Percentiles rank a stretch among this genome's conserved stretches.
phyloP scores from a whole-genome alignment of 768 basidiomycete genomes.

The Calocera viscosa region DNA sequence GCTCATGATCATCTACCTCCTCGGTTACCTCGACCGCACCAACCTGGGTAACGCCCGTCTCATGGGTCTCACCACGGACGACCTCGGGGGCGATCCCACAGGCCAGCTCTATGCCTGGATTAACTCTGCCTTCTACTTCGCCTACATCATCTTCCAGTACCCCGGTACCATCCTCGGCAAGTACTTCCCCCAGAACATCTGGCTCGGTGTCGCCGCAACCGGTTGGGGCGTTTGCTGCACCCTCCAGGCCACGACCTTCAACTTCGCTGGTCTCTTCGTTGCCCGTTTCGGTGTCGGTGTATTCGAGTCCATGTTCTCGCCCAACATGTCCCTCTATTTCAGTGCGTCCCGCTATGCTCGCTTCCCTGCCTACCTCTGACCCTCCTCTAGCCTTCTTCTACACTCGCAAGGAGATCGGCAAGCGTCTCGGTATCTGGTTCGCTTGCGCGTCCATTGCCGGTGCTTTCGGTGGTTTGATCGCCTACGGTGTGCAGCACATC shows the following conservation, averaged over 20 bases:
- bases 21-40: conserved; percentile 51
- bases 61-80: conserved; percentile 53
- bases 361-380: background rate
- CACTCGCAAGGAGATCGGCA: conserved; percentile 58
- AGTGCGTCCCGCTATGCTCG: conserved; percentile 34
- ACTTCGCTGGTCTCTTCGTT: conserved; percentile 46
- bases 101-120: conserved; percentile 67
- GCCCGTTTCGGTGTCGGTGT: conserved; percentile 54
- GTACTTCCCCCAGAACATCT: conserved; percentile 10
- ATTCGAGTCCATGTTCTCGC: conserved; percentile 69
- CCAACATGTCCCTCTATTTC: conserved; percentile 65
- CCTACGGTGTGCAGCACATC: conserved; percentile 63
- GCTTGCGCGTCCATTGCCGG: conserved; percentile 75
- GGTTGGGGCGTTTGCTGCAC: conserved; percentile 67
- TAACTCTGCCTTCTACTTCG: conserved; percentile 64
- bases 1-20: conserved; percentile 16
- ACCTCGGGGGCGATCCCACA: conserved; percentile 54
- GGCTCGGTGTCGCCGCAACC: conserved; percentile 14
- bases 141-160: conserved; percentile 35
- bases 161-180: conserved; percentile 11
- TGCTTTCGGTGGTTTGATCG: conserved; percentile 74
- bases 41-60: conserved; percentile 67
- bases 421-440: conserved; percentile 71
- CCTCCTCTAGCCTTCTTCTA: conserved; percentile 52
- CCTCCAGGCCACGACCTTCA: conserved; percentile 50